These are phyloP conservation scores for Fragaria vesca DNA, from an alignment of 306 rosid species.

Conservation along the genomic window DNA sequence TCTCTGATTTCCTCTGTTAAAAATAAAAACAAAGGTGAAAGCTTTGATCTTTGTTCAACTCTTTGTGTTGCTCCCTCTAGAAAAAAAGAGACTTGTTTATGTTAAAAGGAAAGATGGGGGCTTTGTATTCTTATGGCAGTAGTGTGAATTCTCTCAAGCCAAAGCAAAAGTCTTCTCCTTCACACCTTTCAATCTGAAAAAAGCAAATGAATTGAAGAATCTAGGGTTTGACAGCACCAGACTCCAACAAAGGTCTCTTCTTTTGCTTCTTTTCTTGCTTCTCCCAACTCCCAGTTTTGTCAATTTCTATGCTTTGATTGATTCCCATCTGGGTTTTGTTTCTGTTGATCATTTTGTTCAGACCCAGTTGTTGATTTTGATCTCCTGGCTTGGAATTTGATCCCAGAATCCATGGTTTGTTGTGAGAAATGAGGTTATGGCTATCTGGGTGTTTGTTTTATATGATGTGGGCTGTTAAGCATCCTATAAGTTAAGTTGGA, in stretches of 20 bases:
- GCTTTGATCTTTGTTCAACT: not conserved
- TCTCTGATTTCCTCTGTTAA: conserved; percentile 14
- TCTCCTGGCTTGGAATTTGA: conserved; percentile 28
- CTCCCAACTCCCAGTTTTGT: conserved; percentile 28
- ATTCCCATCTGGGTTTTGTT: conserved; percentile 23
- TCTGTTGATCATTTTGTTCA: not conserved
- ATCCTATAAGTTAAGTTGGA: conserved; percentile 32
- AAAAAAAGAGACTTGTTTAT: not conserved
- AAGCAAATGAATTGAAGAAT: conserved; percentile 60
- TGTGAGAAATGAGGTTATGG: conserved; percentile 43
- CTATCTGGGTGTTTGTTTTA: conserved; percentile 31
- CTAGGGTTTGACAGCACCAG: conserved; percentile 79
- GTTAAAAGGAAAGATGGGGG: conserved; percentile 44
- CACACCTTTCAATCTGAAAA: conserved; percentile 68
- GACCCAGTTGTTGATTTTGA: conserved; percentile 39
- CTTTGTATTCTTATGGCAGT: conserved; percentile 56
- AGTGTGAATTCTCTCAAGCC: conserved; percentile 68
- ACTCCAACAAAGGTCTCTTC: conserved; percentile 62
- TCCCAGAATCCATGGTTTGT: conserved; percentile 22
- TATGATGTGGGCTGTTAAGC: conserved; percentile 35
- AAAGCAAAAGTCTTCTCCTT: conserved; percentile 59
- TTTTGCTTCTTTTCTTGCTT: conserved; percentile 39
- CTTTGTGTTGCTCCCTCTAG: conserved; percentile 16
- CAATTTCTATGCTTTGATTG: conserved; percentile 18
- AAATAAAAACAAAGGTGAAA: not conserved